These are phyloP conservation scores for Microglena sp. DNA, from an alignment of 139 green algal species.

Conservation along the genomic window DNA sequence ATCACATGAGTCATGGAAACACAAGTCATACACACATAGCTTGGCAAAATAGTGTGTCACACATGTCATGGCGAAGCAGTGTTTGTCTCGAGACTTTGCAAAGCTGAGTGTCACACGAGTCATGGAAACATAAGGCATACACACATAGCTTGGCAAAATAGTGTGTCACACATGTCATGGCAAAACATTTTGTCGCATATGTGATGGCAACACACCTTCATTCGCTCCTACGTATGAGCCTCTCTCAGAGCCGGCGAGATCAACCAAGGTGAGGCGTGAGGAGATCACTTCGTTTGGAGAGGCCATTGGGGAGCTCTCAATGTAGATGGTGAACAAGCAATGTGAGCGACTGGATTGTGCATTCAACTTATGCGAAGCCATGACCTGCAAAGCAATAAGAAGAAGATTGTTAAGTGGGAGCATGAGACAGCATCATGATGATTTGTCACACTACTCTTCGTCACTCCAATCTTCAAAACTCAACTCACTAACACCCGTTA, in stretches of 20 bases:
- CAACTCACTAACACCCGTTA: too few species aligned
- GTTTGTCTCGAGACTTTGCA: too few species aligned
- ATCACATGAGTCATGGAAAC: too few species aligned
- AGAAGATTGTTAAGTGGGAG: background rate
- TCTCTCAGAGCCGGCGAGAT: constrained; percentile 47
- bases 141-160: background rate
- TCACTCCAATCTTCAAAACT: too few species aligned
- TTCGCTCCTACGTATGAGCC: constrained; percentile 13
- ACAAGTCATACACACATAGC: too few species aligned
- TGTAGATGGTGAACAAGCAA: constrained; percentile 38
- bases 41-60: too few species aligned
- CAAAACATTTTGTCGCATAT: too few species aligned
- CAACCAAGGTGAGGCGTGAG: constrained; percentile 36
- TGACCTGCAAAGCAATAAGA: constrained; percentile 16
- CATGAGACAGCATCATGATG: too few species aligned
- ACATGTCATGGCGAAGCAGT: too few species aligned
- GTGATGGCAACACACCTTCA: constrained; percentile 20
- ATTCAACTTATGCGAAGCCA: constrained; percentile 42
- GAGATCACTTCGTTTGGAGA: constrained; percentile 18
- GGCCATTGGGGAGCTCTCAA: constrained; percentile 16
- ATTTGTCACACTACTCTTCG: too few species aligned
- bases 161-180: too few species aligned
- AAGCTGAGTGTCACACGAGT: too few species aligned
- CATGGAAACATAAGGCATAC: background rate
- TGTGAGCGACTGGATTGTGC: constrained; percentile 38